Conservation (phyloP, 2,329 filamentous ascomycete genomes). For the Pestalotiopsis sp. region DNA sequence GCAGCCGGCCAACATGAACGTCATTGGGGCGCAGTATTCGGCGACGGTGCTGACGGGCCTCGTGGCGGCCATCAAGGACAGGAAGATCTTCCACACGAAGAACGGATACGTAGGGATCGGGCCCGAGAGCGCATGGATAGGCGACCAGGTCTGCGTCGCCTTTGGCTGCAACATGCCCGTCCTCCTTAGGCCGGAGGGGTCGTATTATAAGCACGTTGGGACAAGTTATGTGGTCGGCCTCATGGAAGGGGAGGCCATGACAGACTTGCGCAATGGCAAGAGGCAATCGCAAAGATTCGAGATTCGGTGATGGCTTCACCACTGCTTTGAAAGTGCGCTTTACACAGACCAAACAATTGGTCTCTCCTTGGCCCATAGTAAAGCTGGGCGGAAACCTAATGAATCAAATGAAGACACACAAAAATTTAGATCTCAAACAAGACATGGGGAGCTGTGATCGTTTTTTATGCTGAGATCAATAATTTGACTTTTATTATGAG, state of each 20-base stretch:
- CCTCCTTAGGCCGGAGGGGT: neutral
- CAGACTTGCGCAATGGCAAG: neutral
- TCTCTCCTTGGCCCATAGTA: neutral
- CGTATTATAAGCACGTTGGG: neutral
- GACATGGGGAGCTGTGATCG: neutral
- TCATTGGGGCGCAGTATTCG: neutral
- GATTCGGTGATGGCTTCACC: neutral
- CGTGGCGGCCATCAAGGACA: neutral
- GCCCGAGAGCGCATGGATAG: neutral
- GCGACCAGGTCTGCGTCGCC: neutral
- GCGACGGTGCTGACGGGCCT: neutral
- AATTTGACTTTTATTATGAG: neutral
- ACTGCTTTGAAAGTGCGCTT: neutral
- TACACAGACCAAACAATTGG: neutral
- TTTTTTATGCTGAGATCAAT: slow-evolving; percentile 27
- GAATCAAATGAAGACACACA: neutral
- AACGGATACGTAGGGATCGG: slow-evolving; percentile 3
- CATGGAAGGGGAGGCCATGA: slow-evolving; percentile 1
- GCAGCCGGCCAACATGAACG: neutral
- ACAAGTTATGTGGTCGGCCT: neutral
- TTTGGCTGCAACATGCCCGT: slow-evolving; percentile 2
- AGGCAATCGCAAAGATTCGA: neutral
- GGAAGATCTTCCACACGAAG: slow-evolving; percentile 3
- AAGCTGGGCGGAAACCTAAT: neutral
- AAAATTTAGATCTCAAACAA: neutral